Percentiles rank a stretch among this genome's conserved stretches.
Evolutionary conservation across 163 green algal species (phyloP).

Genomic region (Coccomyxa subellipsoidea): DNA sequence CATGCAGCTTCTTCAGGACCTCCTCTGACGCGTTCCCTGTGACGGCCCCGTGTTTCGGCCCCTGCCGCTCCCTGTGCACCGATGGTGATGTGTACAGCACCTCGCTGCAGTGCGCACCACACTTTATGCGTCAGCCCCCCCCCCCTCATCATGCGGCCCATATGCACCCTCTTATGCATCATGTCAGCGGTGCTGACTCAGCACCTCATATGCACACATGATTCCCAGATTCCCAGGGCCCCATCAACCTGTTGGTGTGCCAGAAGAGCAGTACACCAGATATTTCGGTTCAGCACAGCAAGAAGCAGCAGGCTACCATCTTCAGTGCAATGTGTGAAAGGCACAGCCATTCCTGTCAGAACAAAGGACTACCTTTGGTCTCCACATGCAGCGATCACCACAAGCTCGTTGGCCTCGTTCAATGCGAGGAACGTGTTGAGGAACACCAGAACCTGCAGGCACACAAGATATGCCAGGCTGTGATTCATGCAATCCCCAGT

Average conservation of each 20-base stretch:
- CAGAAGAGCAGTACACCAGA: too few species aligned
- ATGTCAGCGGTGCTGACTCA: too few species aligned
- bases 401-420: slow-evolving; percentile 36
- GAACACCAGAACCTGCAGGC: slow-evolving; percentile 27
- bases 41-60: not conserved
- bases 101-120: slow-evolving; percentile 4
- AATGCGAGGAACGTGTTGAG: slow-evolving; percentile 35
- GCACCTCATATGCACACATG: too few species aligned
- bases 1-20: not conserved
- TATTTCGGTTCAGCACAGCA: too few species aligned
- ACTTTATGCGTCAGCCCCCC: not conserved
- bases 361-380: not conserved
- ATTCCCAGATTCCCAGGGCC: too few species aligned
- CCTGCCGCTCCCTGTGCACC: slow-evolving; percentile 4
- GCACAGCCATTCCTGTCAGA: too few species aligned
- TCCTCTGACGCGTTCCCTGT: not conserved
- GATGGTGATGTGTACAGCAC: slow-evolving; percentile 18
- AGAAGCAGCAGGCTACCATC: too few species aligned
- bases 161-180: too few species aligned
- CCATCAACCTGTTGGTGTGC: too few species aligned
- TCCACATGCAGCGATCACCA: slow-evolving; percentile 26
- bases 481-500: too few species aligned
- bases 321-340: too few species aligned
- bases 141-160: too few species aligned
- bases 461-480: not conserved